These are phyloP conservation scores for Wallemia hederae DNA, from an alignment of 1,284 basidiomycete species.

Conservation along the genomic window DNA sequence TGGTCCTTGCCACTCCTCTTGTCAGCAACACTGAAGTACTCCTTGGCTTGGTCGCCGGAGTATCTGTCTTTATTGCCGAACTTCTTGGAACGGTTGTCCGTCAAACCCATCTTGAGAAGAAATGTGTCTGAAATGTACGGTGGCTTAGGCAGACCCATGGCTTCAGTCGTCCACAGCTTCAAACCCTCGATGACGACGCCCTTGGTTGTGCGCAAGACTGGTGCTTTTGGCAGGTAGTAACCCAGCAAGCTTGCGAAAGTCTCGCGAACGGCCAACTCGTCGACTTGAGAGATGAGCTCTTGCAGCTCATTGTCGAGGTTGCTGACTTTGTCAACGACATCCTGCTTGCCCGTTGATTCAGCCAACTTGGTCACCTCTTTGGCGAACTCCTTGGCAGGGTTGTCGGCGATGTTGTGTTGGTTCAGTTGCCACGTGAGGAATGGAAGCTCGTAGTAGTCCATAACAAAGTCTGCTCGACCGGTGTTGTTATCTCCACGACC, in stretches of 20 bases:
- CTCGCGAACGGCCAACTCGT: constrained; percentile 29
- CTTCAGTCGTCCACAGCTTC: constrained; percentile 32
- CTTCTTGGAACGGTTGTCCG: constrained; percentile 3
- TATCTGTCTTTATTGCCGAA: constrained; percentile 6
- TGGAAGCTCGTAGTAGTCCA: constrained; percentile 51
- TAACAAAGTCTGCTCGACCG: constrained; percentile 64
- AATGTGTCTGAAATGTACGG: constrained; percentile 25
- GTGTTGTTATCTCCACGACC: constrained; percentile 54
- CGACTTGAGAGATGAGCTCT: constrained; percentile 20
- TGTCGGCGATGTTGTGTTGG: constrained; percentile 37
- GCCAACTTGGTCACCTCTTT: constrained; percentile 26
- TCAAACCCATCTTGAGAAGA: constrained; percentile 19
- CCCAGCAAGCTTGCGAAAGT: constrained; percentile 43
- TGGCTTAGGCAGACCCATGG: constrained; percentile 22
- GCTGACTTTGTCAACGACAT: constrained; percentile 9
- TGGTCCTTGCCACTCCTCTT: neutral
- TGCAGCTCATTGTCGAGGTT: constrained; percentile 18
- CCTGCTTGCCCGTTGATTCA: constrained; percentile 7
- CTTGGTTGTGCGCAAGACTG: constrained; percentile 23
- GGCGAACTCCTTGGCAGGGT: constrained; percentile 25
- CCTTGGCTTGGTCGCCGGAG: neutral
- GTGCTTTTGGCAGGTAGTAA: constrained; percentile 33
- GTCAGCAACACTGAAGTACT: neutral
- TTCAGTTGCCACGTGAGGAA: constrained; percentile 37
- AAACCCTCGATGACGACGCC: constrained; percentile 29